Conservation (phyloP, 2,329 filamentous ascomycete genomes). For the Escovopsis sp. region DNA sequence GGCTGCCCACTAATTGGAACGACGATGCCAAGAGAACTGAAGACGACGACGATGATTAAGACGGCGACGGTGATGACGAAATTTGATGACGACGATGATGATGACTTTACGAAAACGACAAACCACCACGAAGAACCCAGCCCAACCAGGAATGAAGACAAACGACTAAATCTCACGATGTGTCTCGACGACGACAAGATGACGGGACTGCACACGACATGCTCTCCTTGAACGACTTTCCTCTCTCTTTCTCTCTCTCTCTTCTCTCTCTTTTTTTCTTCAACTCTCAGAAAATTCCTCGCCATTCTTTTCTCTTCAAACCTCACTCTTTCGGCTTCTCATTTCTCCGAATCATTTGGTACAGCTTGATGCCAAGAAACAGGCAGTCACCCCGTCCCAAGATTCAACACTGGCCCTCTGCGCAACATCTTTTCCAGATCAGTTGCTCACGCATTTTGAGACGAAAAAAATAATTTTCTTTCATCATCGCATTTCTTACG, state of each 20-base stretch:
- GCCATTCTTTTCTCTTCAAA: too few relatives aligned
- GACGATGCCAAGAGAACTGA: too few relatives aligned
- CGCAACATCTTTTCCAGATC: constrained; percentile 22
- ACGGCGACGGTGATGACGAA: too few relatives aligned
- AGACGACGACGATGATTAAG: too few relatives aligned
- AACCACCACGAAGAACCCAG: too few relatives aligned
- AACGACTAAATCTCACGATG: constrained; percentile 22
- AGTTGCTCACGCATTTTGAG: constrained; percentile 39
- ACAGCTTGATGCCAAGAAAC: too few relatives aligned
- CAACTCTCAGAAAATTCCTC: too few relatives aligned
- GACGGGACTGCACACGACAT: constrained; percentile 7
- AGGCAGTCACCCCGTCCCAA: constrained; percentile 13
- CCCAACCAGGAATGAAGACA: constrained; percentile 20
- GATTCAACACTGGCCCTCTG: constrained; percentile 19
- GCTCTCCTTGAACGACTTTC: too few relatives aligned
- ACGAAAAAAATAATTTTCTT: constrained; percentile 22
- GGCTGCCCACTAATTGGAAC: constrained; percentile 30
- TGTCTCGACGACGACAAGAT: constrained; percentile 14
- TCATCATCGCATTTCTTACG: constrained; percentile 16
- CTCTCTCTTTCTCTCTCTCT: too few relatives aligned
- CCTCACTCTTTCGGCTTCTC: constrained; percentile 8
- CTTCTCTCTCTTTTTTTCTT: constrained; percentile 9
- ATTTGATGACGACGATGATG: too few relatives aligned
- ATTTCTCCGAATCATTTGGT: constrained; percentile 5
- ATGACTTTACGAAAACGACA: too few relatives aligned